A percentile compares a stretch with the other conserved stretches of the same genome.
These are phyloP conservation scores for Yamadazyma songkhlaensis DNA, from an alignment of 1,139 yeast genomes.

Conservation along the genomic window DNA sequence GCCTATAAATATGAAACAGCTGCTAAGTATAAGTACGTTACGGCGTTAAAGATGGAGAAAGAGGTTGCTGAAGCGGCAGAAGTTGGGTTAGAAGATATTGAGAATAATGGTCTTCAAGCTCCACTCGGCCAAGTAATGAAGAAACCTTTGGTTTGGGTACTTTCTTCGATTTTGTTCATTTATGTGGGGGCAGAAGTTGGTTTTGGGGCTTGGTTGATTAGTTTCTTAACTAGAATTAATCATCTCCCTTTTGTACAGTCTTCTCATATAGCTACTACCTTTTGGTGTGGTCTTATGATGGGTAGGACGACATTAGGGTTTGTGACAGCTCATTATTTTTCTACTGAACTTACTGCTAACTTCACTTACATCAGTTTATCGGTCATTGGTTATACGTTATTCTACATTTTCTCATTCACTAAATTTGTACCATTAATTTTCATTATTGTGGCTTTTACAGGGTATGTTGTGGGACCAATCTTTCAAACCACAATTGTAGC, in stretches of 20 bases:
- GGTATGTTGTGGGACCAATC: conserved; percentile 74
- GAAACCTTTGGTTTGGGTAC: conserved; percentile 40
- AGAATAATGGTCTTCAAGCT: background rate
- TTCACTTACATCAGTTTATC: conserved; percentile 26
- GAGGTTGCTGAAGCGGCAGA: conserved; percentile 7
- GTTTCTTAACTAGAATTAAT: conserved; percentile 53
- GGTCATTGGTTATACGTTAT: conserved; percentile 27
- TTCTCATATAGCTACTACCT: conserved; percentile 60
- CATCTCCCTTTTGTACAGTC: conserved; percentile 42
- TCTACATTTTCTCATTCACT: conserved; percentile 17
- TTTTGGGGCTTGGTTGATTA: conserved; percentile 66
- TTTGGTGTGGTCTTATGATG: conserved; percentile 63
- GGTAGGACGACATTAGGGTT: conserved; percentile 64
- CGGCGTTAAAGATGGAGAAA: conserved; percentile 12
- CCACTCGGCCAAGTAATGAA: conserved; percentile 6
- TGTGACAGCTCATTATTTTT: conserved; percentile 50
- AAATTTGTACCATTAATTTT: conserved; percentile 28
- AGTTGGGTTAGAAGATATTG: conserved; percentile 9
- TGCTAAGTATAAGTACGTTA: conserved; percentile 46
- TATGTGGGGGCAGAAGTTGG: conserved; percentile 71
- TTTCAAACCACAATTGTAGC: conserved; percentile 75
- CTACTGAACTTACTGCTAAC: conserved; percentile 46
- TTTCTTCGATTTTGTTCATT: conserved; percentile 50
- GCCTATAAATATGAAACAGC: conserved; percentile 55
- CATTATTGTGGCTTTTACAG: conserved; percentile 50